Base-by-base conservation (phyloP, 2,329 filamentous ascomycete species). In the Arthroderma sp. region DNA sequence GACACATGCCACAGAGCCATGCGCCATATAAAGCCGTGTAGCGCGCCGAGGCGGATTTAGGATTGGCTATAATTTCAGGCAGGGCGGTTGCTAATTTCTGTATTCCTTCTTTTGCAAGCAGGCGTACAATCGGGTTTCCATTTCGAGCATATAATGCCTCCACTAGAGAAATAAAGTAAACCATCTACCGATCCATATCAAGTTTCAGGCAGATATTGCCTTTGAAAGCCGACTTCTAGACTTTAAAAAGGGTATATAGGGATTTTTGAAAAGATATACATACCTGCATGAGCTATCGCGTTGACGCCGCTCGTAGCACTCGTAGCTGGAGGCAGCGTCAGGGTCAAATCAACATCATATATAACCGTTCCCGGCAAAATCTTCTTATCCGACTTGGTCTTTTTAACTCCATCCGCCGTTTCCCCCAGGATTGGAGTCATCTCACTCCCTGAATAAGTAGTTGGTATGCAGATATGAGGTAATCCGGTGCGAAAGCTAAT, bases 351-450 rank as follows among this genome's bases (percentile, higher is more conserved):
- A 11, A 80, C 75, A 61, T 82, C 78, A 55, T 81, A 82, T 34
- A 82, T 74, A 3, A 81, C 77, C 0, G 71, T 73, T 0, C 66
- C 68, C 0, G 78, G 78, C 15, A 80, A 61, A 45, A 81, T 79
- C 56, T 71, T 74, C 1, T 72, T 69, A 56, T 81, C 75, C 4
- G 62, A 66, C 29, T 69, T 64, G 3, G 77, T 80, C 45, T 69
- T 72, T 61, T 82, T 80, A 47, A 66, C 56, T 0, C 77, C 76
- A 43, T 74, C 68, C 8, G 67, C 64, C 0, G 76, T 80, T 61
- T 82, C 76, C 2, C 78, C 78, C 8, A 82, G 60, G 39, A 80
- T 78, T 0, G 77, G 74, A 3, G 78, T 81, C 69, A 82, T 77
- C 55, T 82, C 78, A 48, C 72, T 75, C 3, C 74, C 74, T 4